Evolutionary conservation across 208 protist genomes (phyloP).

Genomic region (Naegleria fowleri): DNA sequence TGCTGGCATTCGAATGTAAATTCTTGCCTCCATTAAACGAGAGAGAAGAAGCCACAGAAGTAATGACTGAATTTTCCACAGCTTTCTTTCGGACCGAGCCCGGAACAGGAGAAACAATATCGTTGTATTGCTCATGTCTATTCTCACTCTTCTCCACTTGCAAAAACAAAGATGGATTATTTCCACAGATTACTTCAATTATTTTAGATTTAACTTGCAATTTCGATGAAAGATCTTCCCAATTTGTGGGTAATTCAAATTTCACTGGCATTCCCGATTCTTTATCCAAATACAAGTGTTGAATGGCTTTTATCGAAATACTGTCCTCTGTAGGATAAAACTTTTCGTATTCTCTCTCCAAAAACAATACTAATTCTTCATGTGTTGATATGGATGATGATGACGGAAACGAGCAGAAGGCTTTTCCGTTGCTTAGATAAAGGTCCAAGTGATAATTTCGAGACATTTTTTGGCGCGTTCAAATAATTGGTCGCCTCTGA

Average conservation of each 20-base stretch:
- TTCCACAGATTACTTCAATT: background rate
- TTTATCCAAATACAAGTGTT: background rate
- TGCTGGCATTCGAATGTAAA: too few relatives aligned
- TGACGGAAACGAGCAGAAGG: background rate
- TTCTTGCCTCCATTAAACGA: background rate
- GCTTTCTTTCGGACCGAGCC: background rate
- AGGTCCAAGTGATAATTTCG: background rate
- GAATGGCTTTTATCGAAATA: background rate
- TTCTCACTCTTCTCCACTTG: background rate
- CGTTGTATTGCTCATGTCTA: background rate
- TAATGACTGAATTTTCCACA: background rate
- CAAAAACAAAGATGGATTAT: background rate
- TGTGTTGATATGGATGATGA: background rate
- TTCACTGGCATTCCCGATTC: background rate
- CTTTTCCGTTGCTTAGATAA: background rate
- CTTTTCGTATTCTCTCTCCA: constrained; percentile 3
- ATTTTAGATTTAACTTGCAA: background rate
- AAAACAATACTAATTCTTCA: background rate
- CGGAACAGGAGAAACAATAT: background rate
- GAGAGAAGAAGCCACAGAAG: background rate
- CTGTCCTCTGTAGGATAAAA: background rate
- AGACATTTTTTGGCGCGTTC: background rate
- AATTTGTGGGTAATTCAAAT: background rate
- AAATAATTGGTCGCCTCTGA: too few relatives aligned
- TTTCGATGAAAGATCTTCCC: background rate